These are phyloP conservation scores for Salvia miltiorrhiza DNA, from an alignment of 257 asterid species.

Conservation along the genomic window DNA sequence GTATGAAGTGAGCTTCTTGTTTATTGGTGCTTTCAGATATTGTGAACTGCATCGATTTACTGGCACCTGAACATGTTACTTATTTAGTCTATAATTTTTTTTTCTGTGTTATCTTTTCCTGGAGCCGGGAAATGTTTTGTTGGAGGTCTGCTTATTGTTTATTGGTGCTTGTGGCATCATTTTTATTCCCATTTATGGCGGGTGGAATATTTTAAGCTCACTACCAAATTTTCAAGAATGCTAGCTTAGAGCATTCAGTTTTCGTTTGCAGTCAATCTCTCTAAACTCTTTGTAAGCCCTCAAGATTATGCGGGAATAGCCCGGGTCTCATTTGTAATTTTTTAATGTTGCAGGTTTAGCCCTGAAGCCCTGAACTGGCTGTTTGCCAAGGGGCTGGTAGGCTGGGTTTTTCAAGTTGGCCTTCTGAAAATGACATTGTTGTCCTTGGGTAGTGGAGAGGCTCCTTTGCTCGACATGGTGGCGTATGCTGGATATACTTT, in stretches of 20 bases:
- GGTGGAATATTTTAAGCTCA: too few species aligned
- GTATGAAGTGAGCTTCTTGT: neutral
- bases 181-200: neutral
- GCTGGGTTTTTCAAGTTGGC: constrained; percentile 46
- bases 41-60: neutral
- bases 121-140: neutral
- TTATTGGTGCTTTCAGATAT: neutral
- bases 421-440: constrained; percentile 41
- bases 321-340: neutral
- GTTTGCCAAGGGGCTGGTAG: constrained; percentile 43
- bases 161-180: neutral
- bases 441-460: constrained; percentile 52
- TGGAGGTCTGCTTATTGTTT: neutral
- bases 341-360: constrained; percentile 34
- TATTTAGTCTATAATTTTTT: neutral
- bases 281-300: neutral
- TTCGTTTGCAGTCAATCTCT: neutral
- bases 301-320: neutral
- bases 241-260: neutral
- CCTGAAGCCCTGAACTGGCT: constrained; percentile 53
- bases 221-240: too few species aligned
- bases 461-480: constrained; percentile 47
- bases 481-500: constrained; percentile 53
- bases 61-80: neutral
- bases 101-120: neutral